Evolutionary conservation across 75 land plant species (phyloP), one percentile per base, ranked within the genome.

Genomic region (Isoetes taiwanensis): DNA sequence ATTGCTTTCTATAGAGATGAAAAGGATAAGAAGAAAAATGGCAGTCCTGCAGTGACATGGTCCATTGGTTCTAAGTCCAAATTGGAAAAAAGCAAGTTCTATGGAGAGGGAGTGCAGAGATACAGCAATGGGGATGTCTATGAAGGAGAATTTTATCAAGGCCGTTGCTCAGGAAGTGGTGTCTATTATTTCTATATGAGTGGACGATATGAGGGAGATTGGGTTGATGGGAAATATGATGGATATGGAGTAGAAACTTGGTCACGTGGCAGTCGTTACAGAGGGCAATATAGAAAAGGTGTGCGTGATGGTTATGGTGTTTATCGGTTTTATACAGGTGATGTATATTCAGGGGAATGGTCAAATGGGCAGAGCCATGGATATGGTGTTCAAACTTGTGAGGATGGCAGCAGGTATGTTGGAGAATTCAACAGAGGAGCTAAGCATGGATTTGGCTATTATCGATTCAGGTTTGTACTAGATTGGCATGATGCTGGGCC

Each of bases 401-500:
- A 72, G n/a, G 91, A 86, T 69, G 91, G 91, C 11, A 86, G 91
- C 52, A 65, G 70, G 24, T 82, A 71, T 60, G 59, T 72, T 5
- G 93, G 93, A 2, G 86, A 86, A 58, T 86, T 86, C 70, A 86
- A 86, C 60, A 67, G 81, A 66, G 93, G 93, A 0, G 80, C 80
- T 31, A 86, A 82, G 62, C 93, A 86, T 56, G 86, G 93, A 5
- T 65, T 79, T 43, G 93, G 93, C 6, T 72, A 57, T 38, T 86
- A 86, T 72, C 78, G 71, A 30, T 86, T 86, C 71, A 71, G 93
- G 93, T 82, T n/a, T n/a, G n/a, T n/a, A n/a, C n/a, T n/a, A n/a
- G n/a, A n/a, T n/a, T n/a, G n/a, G n/a, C n/a, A n/a, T n/a, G n/a
- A n/a, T n/a, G n/a, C n/a, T n/a, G n/a, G n/a, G n/a, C n/a, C n/a